Base-by-base conservation (phyloP, 306 rosid genomes). In the Astragalus glycyphyllos region DNA sequence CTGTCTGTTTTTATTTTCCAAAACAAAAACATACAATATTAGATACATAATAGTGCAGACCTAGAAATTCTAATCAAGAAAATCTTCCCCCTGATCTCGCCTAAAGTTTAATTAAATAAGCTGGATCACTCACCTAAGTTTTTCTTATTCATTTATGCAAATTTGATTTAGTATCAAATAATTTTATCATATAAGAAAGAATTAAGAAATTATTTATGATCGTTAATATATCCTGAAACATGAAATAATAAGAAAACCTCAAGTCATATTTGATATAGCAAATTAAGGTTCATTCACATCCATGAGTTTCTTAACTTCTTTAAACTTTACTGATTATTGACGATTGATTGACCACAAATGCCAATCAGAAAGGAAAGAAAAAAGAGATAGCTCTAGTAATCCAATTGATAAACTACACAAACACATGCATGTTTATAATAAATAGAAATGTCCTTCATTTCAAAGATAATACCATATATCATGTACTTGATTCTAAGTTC, bases 1-100 rank as follows among this genome's bases (percentile, higher is more conserved):
- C 6, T 74, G 88, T 75, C 97, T 40, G 44, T 0, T 90, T 41
- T 85, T 64, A n/a, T 35, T 77, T 1, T 17, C 8, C 11, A 13
- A 47, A 26, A 71, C 78, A 76, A 31, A 31, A 76, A 26, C 9
- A 41, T 26, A 66, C 15, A 68, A 38, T 9, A n/a, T 62, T 71
- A 82, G 68, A 70, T 65, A 49, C 49, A 20, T 11, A 35, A 45
- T 38, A 31, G 50, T 40, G 14, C 7, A 8, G 42, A 47, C 68
- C 44, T 16, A 42, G 31, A 37, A 69, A 4, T 16, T 15, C 35
- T 34, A 35, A 38, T 54, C 47, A 63, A 48, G 58, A 37, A 55
- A 9, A 67, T 16, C 49, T 14, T 16, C 57, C 31, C 35, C 20
- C 66, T 29, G 15, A n/a, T 20, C 65, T 58, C 38, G 13, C 72